A percentile compares a stretch with the other conserved stretches of the same genome.
Conservation (phyloP, 2,329 filamentous ascomycete genomes). For the Rutstroemia sp. region DNA sequence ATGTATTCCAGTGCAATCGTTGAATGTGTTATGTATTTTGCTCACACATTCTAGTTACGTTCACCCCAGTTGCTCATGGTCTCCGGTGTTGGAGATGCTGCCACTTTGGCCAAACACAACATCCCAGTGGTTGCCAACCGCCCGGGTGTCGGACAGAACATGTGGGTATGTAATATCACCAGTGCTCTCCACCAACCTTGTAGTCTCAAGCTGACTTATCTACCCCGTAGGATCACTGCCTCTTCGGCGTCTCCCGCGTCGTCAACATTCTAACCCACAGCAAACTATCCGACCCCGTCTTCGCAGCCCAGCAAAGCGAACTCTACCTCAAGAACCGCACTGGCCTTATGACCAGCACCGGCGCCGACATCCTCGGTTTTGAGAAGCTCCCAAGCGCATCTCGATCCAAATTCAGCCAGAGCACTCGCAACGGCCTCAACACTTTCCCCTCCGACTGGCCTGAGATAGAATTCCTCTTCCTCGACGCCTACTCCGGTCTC, state of each 20-base stretch:
- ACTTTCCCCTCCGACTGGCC: slow-evolving; percentile 28
- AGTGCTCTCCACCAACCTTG: no score
- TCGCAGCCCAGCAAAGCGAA: background rate
- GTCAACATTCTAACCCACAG: background rate
- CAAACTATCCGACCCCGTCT: background rate
- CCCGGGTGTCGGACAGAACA: slow-evolving; percentile 43
- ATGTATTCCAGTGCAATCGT: slow-evolving; percentile 9
- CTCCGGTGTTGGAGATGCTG: slow-evolving; percentile 39
- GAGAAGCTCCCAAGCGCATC: slow-evolving; percentile 12
- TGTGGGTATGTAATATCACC: slow-evolving; percentile 29
- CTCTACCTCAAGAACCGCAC: background rate
- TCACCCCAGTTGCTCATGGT: slow-evolving; percentile 40
- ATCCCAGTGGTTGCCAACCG: slow-evolving; percentile 40
- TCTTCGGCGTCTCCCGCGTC: background rate
- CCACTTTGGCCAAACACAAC: slow-evolving; percentile 35
- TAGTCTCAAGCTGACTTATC: background rate
- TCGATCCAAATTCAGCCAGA: slow-evolving; percentile 27
- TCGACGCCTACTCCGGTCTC: slow-evolving; percentile 3
- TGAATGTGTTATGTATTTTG: no score
- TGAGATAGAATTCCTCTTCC: background rate
- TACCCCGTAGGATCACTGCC: background rate
- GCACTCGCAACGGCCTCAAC: slow-evolving; percentile 30
- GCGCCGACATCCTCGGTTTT: background rate
- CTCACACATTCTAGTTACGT: background rate
- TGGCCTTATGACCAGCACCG: background rate